Evolutionary conservation across 352 stramenopile species (phyloP).

Genomic region (Phytopythium ostracodes): DNA sequence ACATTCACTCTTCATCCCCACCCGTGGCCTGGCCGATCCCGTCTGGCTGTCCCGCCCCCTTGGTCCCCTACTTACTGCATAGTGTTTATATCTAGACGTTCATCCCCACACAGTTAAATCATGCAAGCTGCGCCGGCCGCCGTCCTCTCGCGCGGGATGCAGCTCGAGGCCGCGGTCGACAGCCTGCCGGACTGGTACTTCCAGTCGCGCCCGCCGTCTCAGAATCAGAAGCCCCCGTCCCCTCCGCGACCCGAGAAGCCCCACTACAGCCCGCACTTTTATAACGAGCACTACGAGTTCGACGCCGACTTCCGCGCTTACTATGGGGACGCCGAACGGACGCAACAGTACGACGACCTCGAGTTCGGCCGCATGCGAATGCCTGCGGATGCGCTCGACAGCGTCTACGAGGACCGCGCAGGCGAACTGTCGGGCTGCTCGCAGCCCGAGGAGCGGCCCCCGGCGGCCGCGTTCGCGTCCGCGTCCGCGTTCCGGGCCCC

Average conservation of each 20-base stretch:
- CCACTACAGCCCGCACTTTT: slow-evolving; percentile 1
- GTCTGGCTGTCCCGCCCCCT: no score
- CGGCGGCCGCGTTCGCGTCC: background rate
- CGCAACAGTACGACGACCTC: slow-evolving; percentile 7
- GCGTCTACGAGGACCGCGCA: no score
- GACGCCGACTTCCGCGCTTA: slow-evolving; percentile 6
- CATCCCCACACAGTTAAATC: background rate
- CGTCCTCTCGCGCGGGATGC: slow-evolving; percentile 43
- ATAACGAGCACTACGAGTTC: slow-evolving; percentile 4
- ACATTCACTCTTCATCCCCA: background rate
- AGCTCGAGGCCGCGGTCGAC: slow-evolving; percentile 68
- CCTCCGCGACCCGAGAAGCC: slow-evolving; percentile 10
- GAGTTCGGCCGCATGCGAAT: background rate
- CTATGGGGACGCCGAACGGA: background rate
- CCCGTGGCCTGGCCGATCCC: no score
- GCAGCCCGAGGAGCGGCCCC: no score
- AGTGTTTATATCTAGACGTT: background rate
- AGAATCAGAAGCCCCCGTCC: slow-evolving; percentile 10
- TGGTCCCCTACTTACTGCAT: background rate
- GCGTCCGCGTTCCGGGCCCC: background rate
- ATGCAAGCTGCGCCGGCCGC: slow-evolving; percentile 12
- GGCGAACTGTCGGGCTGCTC: slow-evolving; percentile 3
- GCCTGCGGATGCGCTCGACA: background rate
- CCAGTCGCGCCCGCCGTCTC: slow-evolving; percentile 12
- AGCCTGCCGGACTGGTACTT: slow-evolving; percentile 69